phyloP scores from a whole-genome alignment of 2,329 filamentous ascomycete species.

The Alternaria sp. region DNA sequence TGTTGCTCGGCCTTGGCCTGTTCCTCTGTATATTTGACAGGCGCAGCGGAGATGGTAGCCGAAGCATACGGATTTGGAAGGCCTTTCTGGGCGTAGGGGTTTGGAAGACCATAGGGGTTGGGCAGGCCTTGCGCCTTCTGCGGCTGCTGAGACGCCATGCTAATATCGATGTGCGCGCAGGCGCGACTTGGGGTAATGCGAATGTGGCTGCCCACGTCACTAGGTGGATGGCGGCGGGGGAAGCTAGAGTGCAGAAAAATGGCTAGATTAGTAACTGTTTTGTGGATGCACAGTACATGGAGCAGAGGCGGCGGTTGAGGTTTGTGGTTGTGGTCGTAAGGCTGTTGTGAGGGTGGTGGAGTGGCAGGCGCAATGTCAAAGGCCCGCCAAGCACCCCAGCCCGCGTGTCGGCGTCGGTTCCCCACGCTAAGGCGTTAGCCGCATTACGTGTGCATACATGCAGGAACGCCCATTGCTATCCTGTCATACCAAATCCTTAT shows the following conservation, averaged over 20 bases:
- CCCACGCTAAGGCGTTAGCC: slow-evolving; percentile 21
- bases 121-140: slow-evolving; percentile 38
- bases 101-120: slow-evolving; percentile 41
- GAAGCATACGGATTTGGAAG: slow-evolving; percentile 42
- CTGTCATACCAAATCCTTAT: slow-evolving; percentile 19
- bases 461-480: slow-evolving; percentile 24
- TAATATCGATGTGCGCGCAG: slow-evolving; percentile 20
- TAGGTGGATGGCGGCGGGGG: neutral
- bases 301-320: neutral
- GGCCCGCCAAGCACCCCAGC: slow-evolving; percentile 3
- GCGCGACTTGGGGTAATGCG: slow-evolving; percentile 12
- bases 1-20: slow-evolving; percentile 43
- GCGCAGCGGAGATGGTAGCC: slow-evolving; percentile 40
- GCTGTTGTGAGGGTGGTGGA: slow-evolving; percentile 1
- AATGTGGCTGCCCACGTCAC: slow-evolving; percentile 5
- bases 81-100: slow-evolving; percentile 37
- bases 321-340: neutral
- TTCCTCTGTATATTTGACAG: slow-evolving; percentile 40
- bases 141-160: slow-evolving; percentile 36
- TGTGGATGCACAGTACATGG: neutral
- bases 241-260: neutral
- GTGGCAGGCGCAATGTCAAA: slow-evolving; percentile 10
- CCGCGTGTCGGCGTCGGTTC: slow-evolving; percentile 6
- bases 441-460: slow-evolving; percentile 17
- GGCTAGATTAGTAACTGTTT: neutral